phyloP scores from a whole-genome alignment of 1,284 basidiomycete genomes.

The Flammula alnicola region DNA sequence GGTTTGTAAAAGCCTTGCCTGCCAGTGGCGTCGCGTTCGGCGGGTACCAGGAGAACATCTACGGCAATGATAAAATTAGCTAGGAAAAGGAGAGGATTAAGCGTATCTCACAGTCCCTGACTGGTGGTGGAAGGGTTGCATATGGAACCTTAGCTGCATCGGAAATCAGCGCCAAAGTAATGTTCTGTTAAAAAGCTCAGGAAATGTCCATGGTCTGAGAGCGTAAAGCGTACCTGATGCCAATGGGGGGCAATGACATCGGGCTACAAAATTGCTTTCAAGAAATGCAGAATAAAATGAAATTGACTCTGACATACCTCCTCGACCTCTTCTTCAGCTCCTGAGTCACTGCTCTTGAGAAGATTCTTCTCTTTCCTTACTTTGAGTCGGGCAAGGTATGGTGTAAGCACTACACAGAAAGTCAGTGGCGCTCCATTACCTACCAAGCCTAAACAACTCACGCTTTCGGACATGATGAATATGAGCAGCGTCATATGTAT shows the following conservation, averaged over 20 bases:
- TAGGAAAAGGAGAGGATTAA: constrained; percentile 3
- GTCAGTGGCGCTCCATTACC: background rate
- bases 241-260: constrained; percentile 82
- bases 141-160: constrained; percentile 64
- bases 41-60: constrained; percentile 68
- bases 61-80: constrained; percentile 13
- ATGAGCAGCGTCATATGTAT: constrained; percentile 55
- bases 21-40: constrained; percentile 63
- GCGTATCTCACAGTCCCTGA: constrained; percentile 61
- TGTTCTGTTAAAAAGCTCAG: constrained; percentile 55
- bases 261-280: constrained; percentile 37
- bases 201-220: background rate
- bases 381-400: constrained; percentile 77
- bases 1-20: constrained; percentile 79
- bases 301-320: constrained; percentile 34
- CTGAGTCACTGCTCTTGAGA: constrained; percentile 50
- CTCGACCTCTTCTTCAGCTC: constrained; percentile 52
- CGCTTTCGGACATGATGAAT: constrained; percentile 84
- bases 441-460: constrained; percentile 42
- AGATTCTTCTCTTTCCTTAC: constrained; percentile 86
- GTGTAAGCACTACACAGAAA: constrained; percentile 71
- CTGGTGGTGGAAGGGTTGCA: constrained; percentile 63
- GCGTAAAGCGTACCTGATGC: constrained; percentile 60
- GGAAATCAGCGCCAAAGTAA: constrained; percentile 88
- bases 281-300: constrained; percentile 1